Evolutionary conservation across 768 basidiomycete species (phyloP).

Genomic region (Macrolepiota fuliginosa): DNA sequence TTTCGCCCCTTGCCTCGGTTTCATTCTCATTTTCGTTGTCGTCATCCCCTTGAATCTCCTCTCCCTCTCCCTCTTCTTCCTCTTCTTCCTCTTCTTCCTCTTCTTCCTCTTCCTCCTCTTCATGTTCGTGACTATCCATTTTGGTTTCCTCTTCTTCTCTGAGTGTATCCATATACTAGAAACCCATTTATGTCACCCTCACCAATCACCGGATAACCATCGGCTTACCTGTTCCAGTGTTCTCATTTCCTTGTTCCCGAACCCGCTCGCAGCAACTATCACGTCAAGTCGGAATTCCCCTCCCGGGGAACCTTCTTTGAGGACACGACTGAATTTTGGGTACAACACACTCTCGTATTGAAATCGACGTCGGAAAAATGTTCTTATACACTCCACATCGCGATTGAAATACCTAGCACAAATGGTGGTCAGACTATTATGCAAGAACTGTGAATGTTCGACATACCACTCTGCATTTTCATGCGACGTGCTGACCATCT

Average conservation of each 20-base stretch:
- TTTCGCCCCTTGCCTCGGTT: too few relatives aligned
- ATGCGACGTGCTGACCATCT: conserved; percentile 98
- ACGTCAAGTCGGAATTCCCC: conserved; percentile 81
- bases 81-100: conserved; percentile 24
- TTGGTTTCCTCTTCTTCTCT: conserved; percentile 23
- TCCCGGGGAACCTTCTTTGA: conserved; percentile 43
- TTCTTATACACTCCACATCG: conserved; percentile 94
- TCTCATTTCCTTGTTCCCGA: conserved; percentile 79
- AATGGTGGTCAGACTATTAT: conserved; percentile 11
- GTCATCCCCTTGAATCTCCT: conserved; percentile 17
- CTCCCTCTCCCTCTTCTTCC: conserved; percentile 17
- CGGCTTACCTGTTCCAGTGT: conserved; percentile 76
- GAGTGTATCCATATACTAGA: conserved; percentile 65
- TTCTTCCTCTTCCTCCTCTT: conserved; percentile 31
- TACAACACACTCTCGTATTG: conserved; percentile 89
- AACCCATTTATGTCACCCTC: conserved; percentile 11
- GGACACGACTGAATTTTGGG: conserved; percentile 74
- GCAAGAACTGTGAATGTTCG: conserved; percentile 7
- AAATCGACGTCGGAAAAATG: conserved; percentile 89
- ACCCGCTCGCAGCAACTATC: conserved; percentile 92
- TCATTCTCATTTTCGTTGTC: too few relatives aligned
- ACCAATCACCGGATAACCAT: conserved; percentile 1
- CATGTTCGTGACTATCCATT: conserved; percentile 23
- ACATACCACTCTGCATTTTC: conserved; percentile 93
- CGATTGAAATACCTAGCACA: conserved; percentile 94